Evolutionary conservation across 2,329 filamentous ascomycete genomes (phyloP).

Genomic region (Fusarium penzigii): DNA sequence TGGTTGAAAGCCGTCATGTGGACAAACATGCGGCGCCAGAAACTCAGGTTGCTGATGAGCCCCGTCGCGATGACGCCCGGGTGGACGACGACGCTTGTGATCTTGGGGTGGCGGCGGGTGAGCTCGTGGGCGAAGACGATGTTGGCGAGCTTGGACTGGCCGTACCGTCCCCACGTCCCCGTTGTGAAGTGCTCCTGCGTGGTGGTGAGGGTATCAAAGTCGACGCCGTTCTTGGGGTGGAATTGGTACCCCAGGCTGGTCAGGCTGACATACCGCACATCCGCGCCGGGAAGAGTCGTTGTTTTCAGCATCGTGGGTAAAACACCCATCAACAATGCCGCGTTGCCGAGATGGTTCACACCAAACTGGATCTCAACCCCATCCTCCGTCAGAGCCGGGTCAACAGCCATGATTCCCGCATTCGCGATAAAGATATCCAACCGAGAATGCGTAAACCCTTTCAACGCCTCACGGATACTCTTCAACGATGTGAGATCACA

Average conservation of each 20-base stretch:
- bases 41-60: constrained; percentile 25
- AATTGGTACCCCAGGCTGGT: constrained; percentile 30
- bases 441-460: constrained; percentile 41
- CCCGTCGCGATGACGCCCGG: constrained; percentile 44
- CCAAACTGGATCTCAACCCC: constrained; percentile 40
- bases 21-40: constrained; percentile 28
- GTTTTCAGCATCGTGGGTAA: constrained; percentile 27
- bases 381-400: constrained; percentile 31
- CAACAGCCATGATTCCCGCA: constrained; percentile 38
- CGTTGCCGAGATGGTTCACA: constrained; percentile 36
- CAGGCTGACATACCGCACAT: constrained; percentile 27
- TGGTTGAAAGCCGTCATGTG: constrained; percentile 23
- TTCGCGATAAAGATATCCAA: constrained; percentile 43
- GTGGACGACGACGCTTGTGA: constrained; percentile 48
- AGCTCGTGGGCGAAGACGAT: constrained; percentile 48
- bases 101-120: constrained; percentile 42
- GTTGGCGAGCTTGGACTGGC: constrained; percentile 52
- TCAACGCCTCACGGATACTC: constrained; percentile 47
- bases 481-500: constrained; percentile 52
- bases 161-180: constrained; percentile 48
- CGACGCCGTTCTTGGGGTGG: constrained; percentile 30
- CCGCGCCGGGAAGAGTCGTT: constrained; percentile 8
- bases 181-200: constrained; percentile 27
- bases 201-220: constrained; percentile 30
- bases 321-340: constrained; percentile 37